Conservation (phyloP, 306 rosid genomes). For the Cucurbita moschata region DNA sequence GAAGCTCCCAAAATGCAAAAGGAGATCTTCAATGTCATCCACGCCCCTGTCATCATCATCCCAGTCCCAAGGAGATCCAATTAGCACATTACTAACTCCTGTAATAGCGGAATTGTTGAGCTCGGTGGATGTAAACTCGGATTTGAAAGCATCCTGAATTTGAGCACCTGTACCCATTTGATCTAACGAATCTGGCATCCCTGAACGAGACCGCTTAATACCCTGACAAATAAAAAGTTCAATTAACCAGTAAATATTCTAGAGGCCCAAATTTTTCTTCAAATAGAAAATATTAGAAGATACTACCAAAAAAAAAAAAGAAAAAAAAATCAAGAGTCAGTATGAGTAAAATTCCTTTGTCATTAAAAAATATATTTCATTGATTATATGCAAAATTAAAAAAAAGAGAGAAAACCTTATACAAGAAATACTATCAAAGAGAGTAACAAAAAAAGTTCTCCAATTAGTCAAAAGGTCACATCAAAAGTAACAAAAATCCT, state of each 20-base stretch:
- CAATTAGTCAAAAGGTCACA: not conserved
- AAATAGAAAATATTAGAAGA: not conserved
- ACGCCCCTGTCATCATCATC: constrained; percentile 64
- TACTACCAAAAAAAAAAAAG: not conserved
- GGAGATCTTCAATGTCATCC: constrained; percentile 74
- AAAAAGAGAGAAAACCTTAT: too few species aligned
- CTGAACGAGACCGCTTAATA: constrained; percentile 66
- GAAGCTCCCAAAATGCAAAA: constrained; percentile 86
- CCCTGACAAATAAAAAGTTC: constrained; percentile 31
- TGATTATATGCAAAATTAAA: not conserved
- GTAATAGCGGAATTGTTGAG: constrained; percentile 52
- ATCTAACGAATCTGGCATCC: constrained; percentile 44
- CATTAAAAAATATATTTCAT: not conserved
- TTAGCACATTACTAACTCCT: constrained; percentile 50
- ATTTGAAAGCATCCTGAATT: constrained; percentile 52
- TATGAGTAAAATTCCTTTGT: not conserved
- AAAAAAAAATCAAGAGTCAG: not conserved
- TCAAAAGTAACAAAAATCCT: too few species aligned
- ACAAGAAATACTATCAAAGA: not conserved
- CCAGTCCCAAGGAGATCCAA: constrained; percentile 88
- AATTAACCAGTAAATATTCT: constrained; percentile 2
- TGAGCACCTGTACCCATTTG: constrained; percentile 45
- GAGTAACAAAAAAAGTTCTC: not conserved
- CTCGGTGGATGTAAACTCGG: constrained; percentile 72
- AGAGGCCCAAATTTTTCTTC: not conserved